Evolutionary conservation across 2,329 filamentous ascomycete species (phyloP).

Genomic region (Rhinocladiella mackenziei): DNA sequence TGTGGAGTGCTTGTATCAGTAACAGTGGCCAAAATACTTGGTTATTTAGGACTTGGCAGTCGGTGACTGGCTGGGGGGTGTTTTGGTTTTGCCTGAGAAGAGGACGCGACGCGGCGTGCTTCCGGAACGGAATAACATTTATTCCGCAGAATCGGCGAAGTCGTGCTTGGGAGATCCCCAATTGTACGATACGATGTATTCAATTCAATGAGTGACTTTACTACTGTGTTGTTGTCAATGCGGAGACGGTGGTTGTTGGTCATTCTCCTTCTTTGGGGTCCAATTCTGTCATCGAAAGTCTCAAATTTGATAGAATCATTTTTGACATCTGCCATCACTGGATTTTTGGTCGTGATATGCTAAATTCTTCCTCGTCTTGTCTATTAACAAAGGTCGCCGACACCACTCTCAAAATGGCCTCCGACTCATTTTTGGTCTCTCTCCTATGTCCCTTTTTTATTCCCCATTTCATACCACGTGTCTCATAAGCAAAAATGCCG

Average conservation of each 20-base stretch:
- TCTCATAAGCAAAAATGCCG: constrained; percentile 16
- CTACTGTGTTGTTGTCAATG: not conserved
- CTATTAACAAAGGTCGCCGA: constrained; percentile 8
- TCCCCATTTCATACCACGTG: constrained; percentile 5
- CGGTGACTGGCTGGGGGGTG: too few species aligned
- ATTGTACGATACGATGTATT: not conserved
- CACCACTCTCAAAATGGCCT: constrained; percentile 2
- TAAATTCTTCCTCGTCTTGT: too few species aligned
- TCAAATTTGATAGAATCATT: not conserved
- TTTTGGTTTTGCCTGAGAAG: not conserved
- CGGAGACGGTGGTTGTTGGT: constrained; percentile 2
- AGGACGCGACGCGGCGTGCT: not conserved
- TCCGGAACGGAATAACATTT: constrained; percentile 7
- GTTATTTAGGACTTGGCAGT: too few species aligned
- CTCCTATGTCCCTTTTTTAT: constrained; percentile 4
- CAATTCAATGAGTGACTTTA: too few species aligned
- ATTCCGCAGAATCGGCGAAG: too few species aligned
- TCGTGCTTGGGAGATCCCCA: not conserved
- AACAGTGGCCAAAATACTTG: too few species aligned
- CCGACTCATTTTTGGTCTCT: constrained; percentile 4
- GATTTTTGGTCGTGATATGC: too few species aligned
- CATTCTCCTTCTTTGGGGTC: not conserved
- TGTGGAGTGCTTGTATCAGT: not conserved
- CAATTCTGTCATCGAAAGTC: not conserved
- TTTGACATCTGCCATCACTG: constrained; percentile 6